phyloP scores from a whole-genome alignment of 1,284 basidiomycete genomes.

The Sutorius eximius region DNA sequence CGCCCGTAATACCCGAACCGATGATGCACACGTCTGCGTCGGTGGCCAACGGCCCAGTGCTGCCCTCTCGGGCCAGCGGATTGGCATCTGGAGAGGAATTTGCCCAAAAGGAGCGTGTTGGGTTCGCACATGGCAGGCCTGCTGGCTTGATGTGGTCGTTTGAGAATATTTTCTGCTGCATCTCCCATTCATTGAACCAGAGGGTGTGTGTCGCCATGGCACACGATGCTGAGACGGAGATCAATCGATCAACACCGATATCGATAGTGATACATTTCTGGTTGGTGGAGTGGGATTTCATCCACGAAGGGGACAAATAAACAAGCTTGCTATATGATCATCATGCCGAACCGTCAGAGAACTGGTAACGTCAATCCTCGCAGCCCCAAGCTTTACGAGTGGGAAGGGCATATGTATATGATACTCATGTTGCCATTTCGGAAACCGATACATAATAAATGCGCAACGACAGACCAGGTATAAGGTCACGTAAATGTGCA shows the following conservation, averaged over 20 bases:
- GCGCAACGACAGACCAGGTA: too few relatives aligned
- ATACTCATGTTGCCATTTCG: too few relatives aligned
- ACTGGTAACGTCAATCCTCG: too few relatives aligned
- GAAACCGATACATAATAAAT: too few relatives aligned
- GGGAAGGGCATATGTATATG: too few relatives aligned
- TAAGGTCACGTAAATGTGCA: too few relatives aligned
- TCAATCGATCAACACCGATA: constrained; percentile 2
- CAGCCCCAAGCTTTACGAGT: too few relatives aligned
- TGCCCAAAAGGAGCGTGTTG: constrained; percentile 72
- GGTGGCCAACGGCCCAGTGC: constrained; percentile 51
- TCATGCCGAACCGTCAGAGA: too few relatives aligned
- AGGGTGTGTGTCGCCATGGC: constrained; percentile 10
- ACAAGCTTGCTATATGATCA: too few relatives aligned
- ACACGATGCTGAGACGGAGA: not conserved
- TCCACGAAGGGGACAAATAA: too few relatives aligned
- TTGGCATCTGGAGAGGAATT: constrained; percentile 55
- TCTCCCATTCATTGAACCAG: not conserved
- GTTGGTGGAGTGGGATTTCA: too few relatives aligned
- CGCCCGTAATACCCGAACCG: constrained; percentile 76
- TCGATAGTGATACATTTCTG: not conserved
- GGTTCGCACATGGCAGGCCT: constrained; percentile 52
- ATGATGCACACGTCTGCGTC: constrained; percentile 75
- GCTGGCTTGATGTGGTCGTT: constrained; percentile 14
- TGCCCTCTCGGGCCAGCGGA: constrained; percentile 64
- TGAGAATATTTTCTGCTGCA: constrained; percentile 7